A percentile compares a stretch with the other conserved stretches of the same genome.
Evolutionary conservation across 148 eudicot species (phyloP).

Genomic region (Tetragonia tetragonoides): DNA sequence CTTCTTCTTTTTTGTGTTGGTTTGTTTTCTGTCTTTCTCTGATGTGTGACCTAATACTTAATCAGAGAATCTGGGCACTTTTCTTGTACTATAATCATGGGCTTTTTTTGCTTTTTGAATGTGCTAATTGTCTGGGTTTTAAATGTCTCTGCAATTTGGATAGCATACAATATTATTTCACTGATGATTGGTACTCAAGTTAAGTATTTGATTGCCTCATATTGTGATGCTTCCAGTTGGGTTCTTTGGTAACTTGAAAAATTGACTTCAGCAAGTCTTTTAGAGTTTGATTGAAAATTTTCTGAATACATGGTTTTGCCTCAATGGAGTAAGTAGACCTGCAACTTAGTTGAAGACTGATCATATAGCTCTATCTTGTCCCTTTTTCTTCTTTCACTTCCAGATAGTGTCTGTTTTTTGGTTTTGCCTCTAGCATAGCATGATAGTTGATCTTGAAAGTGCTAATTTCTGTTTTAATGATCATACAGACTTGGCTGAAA

Average conservation of each 20-base stretch:
- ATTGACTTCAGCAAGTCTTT: background rate
- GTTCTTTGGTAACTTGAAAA: background rate
- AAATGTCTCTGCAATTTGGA: slow-evolving; percentile 19
- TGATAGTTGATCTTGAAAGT: background rate
- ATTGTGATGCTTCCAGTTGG: background rate
- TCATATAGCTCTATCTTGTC: background rate
- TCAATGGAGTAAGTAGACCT: background rate
- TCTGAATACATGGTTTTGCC: background rate
- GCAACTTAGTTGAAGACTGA: background rate
- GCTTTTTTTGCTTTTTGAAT: slow-evolving; percentile 4
- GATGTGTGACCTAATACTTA: slow-evolving; percentile 19
- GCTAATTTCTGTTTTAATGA: background rate
- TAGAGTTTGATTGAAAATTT: background rate
- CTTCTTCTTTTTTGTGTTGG: background rate
- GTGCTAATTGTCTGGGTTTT: slow-evolving; percentile 6
- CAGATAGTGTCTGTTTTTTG: background rate
- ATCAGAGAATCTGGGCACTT: slow-evolving; percentile 29
- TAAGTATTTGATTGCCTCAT: slow-evolving; percentile 29
- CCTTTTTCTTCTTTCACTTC: background rate
- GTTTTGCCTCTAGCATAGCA: background rate
- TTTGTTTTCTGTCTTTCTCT: background rate
- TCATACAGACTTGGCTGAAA: background rate
- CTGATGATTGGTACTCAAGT: slow-evolving; percentile 29
- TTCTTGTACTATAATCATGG: slow-evolving; percentile 26
- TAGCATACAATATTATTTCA: slow-evolving; percentile 21